A percentile compares a stretch with the other conserved stretches of the same genome.
phyloP scores from a whole-genome alignment of 768 basidiomycete genomes.

The Tephrocybe rancida region DNA sequence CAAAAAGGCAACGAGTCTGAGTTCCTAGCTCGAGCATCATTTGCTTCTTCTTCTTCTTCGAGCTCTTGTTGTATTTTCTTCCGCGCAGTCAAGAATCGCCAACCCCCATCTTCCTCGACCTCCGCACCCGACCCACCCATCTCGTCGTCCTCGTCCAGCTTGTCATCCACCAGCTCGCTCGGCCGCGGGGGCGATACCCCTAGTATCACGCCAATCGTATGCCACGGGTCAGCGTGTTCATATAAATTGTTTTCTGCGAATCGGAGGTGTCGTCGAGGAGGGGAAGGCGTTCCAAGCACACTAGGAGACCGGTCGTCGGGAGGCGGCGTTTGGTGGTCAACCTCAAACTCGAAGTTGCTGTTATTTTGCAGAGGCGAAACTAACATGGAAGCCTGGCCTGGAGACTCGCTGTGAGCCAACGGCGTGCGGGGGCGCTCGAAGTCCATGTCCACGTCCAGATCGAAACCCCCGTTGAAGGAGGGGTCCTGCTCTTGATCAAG shows the following conservation, averaged over 20 bases:
- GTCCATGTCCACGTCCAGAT: background rate
- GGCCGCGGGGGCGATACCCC: conserved; percentile 25
- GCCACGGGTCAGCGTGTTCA: conserved; percentile 47
- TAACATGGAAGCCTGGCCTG: no score
- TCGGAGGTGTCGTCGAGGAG: conserved; percentile 3
- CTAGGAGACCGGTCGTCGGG: background rate
- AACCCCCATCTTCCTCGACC: no score
- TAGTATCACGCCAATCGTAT: conserved; percentile 42
- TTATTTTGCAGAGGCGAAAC: no score
- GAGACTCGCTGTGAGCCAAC: no score
- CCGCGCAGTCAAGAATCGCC: no score
- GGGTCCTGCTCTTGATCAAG: background rate
- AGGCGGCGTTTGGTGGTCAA: no score
- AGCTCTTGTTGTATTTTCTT: no score
- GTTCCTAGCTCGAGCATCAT: background rate
- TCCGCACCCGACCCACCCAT: background rate
- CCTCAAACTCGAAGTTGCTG: no score
- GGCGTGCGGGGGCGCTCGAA: no score
- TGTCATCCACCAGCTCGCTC: background rate
- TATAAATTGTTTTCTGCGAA: conserved; percentile 29
- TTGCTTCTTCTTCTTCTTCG: no score
- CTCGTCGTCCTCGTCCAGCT: background rate
- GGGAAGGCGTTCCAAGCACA: no score
- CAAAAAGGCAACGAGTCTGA: background rate
- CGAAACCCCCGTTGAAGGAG: no score